A percentile compares a stretch with the other conserved stretches of the same genome.
Conservation (phyloP, 352 stramenopile genomes). For the Phytophthora podocarpi region DNA sequence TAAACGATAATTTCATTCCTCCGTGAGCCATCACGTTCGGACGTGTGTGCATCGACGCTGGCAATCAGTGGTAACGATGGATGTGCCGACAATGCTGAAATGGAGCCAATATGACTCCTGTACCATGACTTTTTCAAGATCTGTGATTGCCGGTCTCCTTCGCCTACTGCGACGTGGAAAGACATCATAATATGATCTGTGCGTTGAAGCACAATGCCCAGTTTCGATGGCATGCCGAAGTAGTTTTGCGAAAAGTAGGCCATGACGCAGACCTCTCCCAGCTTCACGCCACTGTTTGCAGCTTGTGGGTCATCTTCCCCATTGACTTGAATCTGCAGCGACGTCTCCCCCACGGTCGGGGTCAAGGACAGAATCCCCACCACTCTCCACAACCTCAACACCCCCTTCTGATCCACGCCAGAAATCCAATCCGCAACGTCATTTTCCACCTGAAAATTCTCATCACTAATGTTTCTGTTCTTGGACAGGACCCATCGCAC, state of each 20-base stretch:
- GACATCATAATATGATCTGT: slow-evolving; percentile 79
- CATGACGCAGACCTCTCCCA: slow-evolving; percentile 75
- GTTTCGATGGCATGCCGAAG: slow-evolving; percentile 69
- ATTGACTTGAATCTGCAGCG: slow-evolving; percentile 76
- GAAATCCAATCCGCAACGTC: slow-evolving; percentile 77
- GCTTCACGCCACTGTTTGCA: slow-evolving; percentile 6
- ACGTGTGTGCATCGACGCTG: slow-evolving; percentile 51
- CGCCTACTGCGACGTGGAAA: slow-evolving; percentile 61
- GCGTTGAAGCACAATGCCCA: slow-evolving; percentile 78
- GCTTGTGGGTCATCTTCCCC: slow-evolving; percentile 43
- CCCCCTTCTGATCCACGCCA: slow-evolving; percentile 61
- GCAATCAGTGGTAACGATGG: slow-evolving; percentile 78
- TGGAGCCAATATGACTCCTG: slow-evolving; percentile 68
- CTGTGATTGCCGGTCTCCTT: slow-evolving; percentile 41
- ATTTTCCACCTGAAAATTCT: slow-evolving; percentile 63
- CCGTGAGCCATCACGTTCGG: slow-evolving; percentile 17
- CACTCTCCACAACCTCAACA: slow-evolving; percentile 76
- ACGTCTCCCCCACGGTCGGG: slow-evolving; percentile 57
- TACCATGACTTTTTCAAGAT: slow-evolving; percentile 87
- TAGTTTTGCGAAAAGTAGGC: slow-evolving; percentile 84
- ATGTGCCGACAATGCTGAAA: slow-evolving; percentile 73
- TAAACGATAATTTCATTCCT: slow-evolving; percentile 82
- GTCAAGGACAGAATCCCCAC: slow-evolving; percentile 41
- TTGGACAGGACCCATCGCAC: slow-evolving; percentile 83
- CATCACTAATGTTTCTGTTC: slow-evolving; percentile 81